Base-by-base conservation (phyloP, 2,329 filamentous ascomycete species). In the Pseudogymnoascus pannorum region DNA sequence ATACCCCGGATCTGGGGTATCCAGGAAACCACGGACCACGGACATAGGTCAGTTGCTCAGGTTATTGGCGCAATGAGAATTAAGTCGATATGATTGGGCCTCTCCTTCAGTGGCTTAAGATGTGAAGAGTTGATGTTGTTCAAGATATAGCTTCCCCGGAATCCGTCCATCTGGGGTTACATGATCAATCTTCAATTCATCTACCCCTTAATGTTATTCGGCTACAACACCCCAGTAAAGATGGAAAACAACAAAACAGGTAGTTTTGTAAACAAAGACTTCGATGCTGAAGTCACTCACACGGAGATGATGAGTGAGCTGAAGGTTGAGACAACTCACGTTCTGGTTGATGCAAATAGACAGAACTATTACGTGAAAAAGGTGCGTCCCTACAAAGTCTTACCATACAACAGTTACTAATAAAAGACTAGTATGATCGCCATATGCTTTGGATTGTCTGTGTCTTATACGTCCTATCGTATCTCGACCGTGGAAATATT, bases 401-500 rank as follows among this genome's bases (percentile, higher is more conserved):
- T 44, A 2, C 40, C 2, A 4, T 2, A 20, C 6, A 14, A 12
- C 24, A 24, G 20, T 44, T 44, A 44, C 20, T 44, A 12, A 44
- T 24, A 7, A 44, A 44, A 22, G 11, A 14, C 5, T 44, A 44
- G 40, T 44, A 44, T 14, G 40, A 44, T 24, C 40, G 40, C 5
- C 40, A 44, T 24, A 44, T 44, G 40, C 40, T 44, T 44, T 44
- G 40, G 40, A 44, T 44, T 44, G 40, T 44, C 40, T 44, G 40
- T 44, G 4, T 44, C 40, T n/a, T 44, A 44, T 44, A 44, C 24
- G 40, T 44, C 12, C 18, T 44, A 14, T 44, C 40, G 12, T 44
- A 44, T 35, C 48, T 68, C 20, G 66, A 67, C 18, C 60, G 66
- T 38, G 62, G 62, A 16, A 68, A 68, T 57, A 66, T 67, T 51